A percentile compares a stretch with the other conserved stretches of the same genome.
These are phyloP conservation scores for Septoria petroselini DNA, from an alignment of 2,329 filamentous ascomycete genomes.

Conservation along the genomic window DNA sequence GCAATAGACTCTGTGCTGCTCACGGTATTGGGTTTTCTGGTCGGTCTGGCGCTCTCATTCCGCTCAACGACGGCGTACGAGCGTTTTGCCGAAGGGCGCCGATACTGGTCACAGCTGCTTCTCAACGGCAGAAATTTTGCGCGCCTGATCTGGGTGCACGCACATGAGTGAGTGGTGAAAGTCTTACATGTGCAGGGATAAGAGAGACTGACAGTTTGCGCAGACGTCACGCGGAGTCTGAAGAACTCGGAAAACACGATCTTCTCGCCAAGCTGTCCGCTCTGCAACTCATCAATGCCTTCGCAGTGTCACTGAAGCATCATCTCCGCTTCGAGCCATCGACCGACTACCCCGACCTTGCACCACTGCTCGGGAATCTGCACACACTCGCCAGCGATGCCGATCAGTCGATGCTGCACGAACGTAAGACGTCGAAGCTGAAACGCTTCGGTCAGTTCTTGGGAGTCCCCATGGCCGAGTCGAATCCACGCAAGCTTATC, in stretches of 20 bases:
- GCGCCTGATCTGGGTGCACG: slow-evolving; percentile 80
- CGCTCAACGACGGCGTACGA: slow-evolving; percentile 75
- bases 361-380: slow-evolving; percentile 66
- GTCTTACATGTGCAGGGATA: background rate
- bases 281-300: slow-evolving; percentile 75
- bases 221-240: slow-evolving; percentile 49
- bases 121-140: slow-evolving; percentile 57
- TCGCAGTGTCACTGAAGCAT: slow-evolving; percentile 75
- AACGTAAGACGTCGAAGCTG: slow-evolving; percentile 34
- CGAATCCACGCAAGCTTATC: slow-evolving; percentile 73
- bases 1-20: slow-evolving; percentile 66
- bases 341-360: slow-evolving; percentile 70
- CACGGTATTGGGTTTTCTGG: slow-evolving; percentile 77
- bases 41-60: slow-evolving; percentile 74
- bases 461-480: slow-evolving; percentile 70
- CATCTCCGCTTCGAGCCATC: slow-evolving; percentile 80
- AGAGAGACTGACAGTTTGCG: background rate
- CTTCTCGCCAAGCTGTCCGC: slow-evolving; percentile 68
- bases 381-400: slow-evolving; percentile 69
- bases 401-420: slow-evolving; percentile 44
- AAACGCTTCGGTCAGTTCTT: slow-evolving; percentile 62
- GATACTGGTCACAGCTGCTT: slow-evolving; percentile 59
- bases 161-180: slow-evolving; percentile 45
- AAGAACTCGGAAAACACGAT: slow-evolving; percentile 57
- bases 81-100: slow-evolving; percentile 59